Percentiles rank a stretch among this genome's conserved stretches.
Evolutionary conservation across 2,329 filamentous ascomycete species (phyloP).

Genomic region (Epichloe gansuensis): DNA sequence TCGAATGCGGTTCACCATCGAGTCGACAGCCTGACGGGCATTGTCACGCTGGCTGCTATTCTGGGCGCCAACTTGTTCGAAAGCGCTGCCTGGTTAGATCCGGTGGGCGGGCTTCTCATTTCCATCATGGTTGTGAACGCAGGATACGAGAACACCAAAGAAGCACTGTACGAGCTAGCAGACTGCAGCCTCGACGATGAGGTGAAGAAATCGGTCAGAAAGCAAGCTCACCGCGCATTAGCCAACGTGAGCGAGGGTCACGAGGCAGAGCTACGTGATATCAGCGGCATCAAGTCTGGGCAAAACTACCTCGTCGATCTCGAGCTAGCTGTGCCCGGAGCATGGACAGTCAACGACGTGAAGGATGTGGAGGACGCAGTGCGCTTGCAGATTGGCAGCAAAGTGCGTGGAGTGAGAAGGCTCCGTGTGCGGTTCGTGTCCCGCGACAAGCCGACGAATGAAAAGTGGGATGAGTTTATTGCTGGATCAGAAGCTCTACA

Average conservation of each 20-base stretch:
- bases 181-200: slow-evolving; percentile 83
- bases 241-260: slow-evolving; percentile 38
- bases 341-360: slow-evolving; percentile 63
- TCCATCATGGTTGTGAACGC: slow-evolving; percentile 88
- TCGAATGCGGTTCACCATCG: slow-evolving; percentile 96
- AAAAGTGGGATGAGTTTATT: slow-evolving; percentile 70
- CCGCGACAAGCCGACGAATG: slow-evolving; percentile 44
- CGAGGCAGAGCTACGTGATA: slow-evolving; percentile 58
- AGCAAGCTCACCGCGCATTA: slow-evolving; percentile 50
- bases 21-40: slow-evolving; percentile 87
- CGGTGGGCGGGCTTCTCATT: slow-evolving; percentile 84
- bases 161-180: slow-evolving; percentile 77
- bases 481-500: slow-evolving; percentile 37
- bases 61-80: slow-evolving; percentile 77
- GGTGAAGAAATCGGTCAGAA: slow-evolving; percentile 58
- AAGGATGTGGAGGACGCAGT: slow-evolving; percentile 61
- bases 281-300: slow-evolving; percentile 87
- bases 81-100: slow-evolving; percentile 85
- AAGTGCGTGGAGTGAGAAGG: slow-evolving; percentile 72
- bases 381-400: slow-evolving; percentile 58
- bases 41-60: slow-evolving; percentile 84
- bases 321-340: slow-evolving; percentile 66
- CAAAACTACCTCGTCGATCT: slow-evolving; percentile 93
- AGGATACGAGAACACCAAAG: slow-evolving; percentile 72
- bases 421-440: slow-evolving; percentile 76